Evolutionary conservation across 345 rosid species (phyloP), one percentile per base, ranked within the genome.

Genomic region (Citrus inodora): DNA sequence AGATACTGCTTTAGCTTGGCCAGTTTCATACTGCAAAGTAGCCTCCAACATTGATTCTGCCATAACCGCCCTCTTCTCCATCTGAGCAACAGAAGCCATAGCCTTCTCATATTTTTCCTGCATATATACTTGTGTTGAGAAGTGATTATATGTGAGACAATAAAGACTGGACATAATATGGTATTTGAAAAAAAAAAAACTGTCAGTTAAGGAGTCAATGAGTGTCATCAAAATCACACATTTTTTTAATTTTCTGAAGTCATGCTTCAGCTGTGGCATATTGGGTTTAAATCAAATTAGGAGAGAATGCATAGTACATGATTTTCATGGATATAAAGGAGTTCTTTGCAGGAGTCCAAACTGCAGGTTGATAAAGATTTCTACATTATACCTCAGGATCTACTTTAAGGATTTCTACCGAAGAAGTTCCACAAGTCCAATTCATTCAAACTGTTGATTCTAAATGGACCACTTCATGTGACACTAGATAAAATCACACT

Each of bases 1-100:
- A 74, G 88, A 83, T 76, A 74, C 70, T 67, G 94, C 94, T 86
- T 87, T 96, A 69, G 85, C 78, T 86, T 94, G 92, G 77, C 98
- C 97, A 80, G 89, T 81, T 82, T 92, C 89, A 82, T 91, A 92
- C 74, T 92, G 92, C 83, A 89, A 27, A 46, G 98, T 96, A 81
- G 99, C 99, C 87, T 94, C 97, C 78, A 96, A 81, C 75, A 89
- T 89, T 66, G 98, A 87, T 81, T 96, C 99, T 80, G 98, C 99
- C 89, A 93, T 86, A 73, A 92, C 91, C 28, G 87, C 89, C 87
- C 94, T 89, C 88, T 94, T 88, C 83, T 94, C 94, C 97, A 94
- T 89, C 77, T 89, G 88, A 81, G 92, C 86, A 69, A 94, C 74
- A 59, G 89, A 84, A 76, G 86, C 83, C 81, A 81, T 76, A 79